Evolutionary conservation across 129 eudicot species (phyloP), one percentile per base, ranked within the genome.

Genomic region (Centella asiatica): DNA sequence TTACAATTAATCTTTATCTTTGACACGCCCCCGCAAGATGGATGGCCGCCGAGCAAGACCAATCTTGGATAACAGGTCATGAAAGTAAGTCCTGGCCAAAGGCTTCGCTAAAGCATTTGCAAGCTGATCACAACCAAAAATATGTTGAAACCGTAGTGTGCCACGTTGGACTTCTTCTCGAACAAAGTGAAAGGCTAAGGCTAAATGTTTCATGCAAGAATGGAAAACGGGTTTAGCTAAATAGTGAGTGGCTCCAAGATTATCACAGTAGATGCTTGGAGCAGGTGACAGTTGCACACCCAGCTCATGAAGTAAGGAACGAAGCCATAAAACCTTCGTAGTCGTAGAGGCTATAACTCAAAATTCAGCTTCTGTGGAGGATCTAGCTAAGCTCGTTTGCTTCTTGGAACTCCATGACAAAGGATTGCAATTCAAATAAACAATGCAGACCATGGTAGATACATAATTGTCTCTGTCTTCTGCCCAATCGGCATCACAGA

Each of bases 1-100:
- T n/a, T n/a, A n/a, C n/a, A n/a, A n/a, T n/a, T n/a, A n/a, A n/a
- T n/a, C n/a, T n/a, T n/a, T n/a, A n/a, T n/a, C n/a, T 52, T 22
- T 52, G 31, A 52, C n/a, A 52, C n/a, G 31, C 57, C 57, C 57
- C 33, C 57, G 17, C 57, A 52, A 52, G 57, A 52, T 52, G 31
- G 34, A 23, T 13, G 23, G 7, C 57, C 7, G 0, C 15, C 4
- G 11, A 4, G n/a, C 39, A 22, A 52, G 17, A 5, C 34, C 31
- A 52, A 52, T 25, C 57, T 52, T 25, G 57, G 13, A 5, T 10
- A 5, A 5, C 4, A 52, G 4, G n/a, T 11, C 4, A 0, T 4
- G 8, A 52, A 42, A 42, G 10, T 14, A 17, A 4, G 46, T 2
- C 10, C 18, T 0, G 3, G 46, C 0, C 4, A 34, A 9, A 9